Evolutionary conservation across 495 filamentous ascomycete species (phyloP), one percentile per base, ranked within the genome.

Genomic region (Penicillium pulvis): DNA sequence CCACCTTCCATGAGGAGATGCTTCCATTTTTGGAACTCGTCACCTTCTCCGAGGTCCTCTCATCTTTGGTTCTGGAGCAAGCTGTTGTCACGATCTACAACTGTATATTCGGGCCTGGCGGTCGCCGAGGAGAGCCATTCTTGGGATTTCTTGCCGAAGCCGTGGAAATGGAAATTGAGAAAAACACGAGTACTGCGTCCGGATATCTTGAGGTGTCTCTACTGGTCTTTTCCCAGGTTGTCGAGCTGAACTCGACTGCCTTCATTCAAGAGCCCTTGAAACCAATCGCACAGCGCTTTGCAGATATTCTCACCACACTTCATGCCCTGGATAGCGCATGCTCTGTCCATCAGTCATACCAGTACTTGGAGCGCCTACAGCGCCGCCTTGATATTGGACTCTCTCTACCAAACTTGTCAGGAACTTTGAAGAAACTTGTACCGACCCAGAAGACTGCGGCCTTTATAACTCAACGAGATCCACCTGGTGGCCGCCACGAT

Each of bases 21-120:
- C 64, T 85, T 31, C 79, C 82, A 6, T 85, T 88, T 57, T 69
- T 85, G 41, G 64, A 70, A 51, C 76, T 72, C 17, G 73, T 89
- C 46, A 74, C 82, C 17, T 72, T 84, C 62, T 71, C 74, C 3
- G 71, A 81, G 23, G 76, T 87, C 7, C 60, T 81, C 16, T 68
- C 74, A 7, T 87, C 85, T 0, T 63, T 82, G 30, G 69, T 85
- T 2, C 63, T 87, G 6, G 83, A 87, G 58, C 75, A 72, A 36
- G 65, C 77, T 6, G 73, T 87, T 35, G 80, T 71, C 20, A 85
- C 78, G 3, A 84, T 88, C 33, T 85, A 81, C 66, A 85, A 78
- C 53, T 76, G 78, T 59, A 60, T 88, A 17, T 85, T 75, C 56
- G 83, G 85, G 20, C 61, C 69, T 14, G 64, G 56, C 48, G 84